Base-by-base conservation (phyloP, 1,284 basidiomycete species). In the Marasmius fiardii region DNA sequence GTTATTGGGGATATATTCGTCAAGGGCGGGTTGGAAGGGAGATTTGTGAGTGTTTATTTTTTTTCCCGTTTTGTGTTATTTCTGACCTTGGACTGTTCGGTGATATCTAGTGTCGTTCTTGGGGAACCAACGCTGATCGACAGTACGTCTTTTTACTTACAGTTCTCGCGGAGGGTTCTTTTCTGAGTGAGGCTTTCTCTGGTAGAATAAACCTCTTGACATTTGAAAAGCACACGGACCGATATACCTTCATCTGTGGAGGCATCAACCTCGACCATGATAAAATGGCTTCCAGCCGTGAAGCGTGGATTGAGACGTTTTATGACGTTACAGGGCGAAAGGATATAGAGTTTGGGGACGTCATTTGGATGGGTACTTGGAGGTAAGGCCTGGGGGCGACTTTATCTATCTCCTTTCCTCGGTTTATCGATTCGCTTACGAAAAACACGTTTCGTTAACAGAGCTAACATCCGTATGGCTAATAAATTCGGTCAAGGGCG, bases 241-340 rank as follows among this genome's bases (percentile, higher is more conserved):
- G n/a, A n/a, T n/a, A n/a, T n/a, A n/a, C n/a, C n/a, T 43, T 52
- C 18, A 5, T 26, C 3, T 5, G 43, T 11, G 39, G 35, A 8
- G 39, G 39, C 3, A 12, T 26, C 61, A 52, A 63, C 68, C 16
- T 71, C 41, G 66, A 68, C 23, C 60, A 67, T 51, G 20, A 60
- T 8, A 56, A 67, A 18, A 52, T 74, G 6, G 61, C 68, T 1
- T 57, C 60, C 1, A 63, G 68, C 49, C 63, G 70, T 41, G 68
- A 66, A 1, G 63, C 60, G 10, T 57, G 76, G 6, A 59, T 68
- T 51, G 59, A 66, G 34, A 65, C 63, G 31, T 67, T 75, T 41
- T 58, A 58, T 12, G 64, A 70, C 10, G 59, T 70, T 34, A 71
- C 67, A 8, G 71, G 68, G 2, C 60, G 61, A 11, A 54, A 60